Percentiles rank a stretch among this genome's conserved stretches.
Evolutionary conservation across 179 eudicot genomes (phyloP).

Genomic region (Patellifolia procumbens): DNA sequence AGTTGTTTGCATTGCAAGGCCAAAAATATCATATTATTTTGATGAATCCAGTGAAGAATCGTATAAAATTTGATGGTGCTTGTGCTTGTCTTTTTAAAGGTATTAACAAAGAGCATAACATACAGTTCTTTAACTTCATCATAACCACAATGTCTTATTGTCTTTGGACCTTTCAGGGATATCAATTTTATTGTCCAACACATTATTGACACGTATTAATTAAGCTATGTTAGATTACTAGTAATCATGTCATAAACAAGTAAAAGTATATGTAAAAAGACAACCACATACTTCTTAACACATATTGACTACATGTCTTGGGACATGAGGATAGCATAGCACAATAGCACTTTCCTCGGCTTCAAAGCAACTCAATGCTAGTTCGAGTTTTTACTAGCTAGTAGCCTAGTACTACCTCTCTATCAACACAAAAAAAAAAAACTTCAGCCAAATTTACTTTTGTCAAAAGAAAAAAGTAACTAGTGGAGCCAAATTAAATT

Average conservation of each 20-base stretch:
- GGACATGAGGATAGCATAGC: neutral
- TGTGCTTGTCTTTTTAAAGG: neutral
- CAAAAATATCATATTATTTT: neutral
- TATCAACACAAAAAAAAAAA: too few species aligned
- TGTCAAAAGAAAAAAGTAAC: too few species aligned
- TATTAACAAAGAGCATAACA: neutral
- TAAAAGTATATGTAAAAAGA: neutral
- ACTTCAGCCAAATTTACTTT: too few species aligned
- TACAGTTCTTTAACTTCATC: neutral
- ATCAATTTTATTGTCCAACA: neutral
- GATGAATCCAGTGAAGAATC: neutral
- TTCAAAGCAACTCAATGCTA: too few species aligned
- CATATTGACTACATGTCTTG: neutral
- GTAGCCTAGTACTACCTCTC: too few species aligned
- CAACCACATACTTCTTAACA: neutral
- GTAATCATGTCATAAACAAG: neutral
- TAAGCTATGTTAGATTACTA: neutral
- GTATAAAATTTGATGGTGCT: neutral
- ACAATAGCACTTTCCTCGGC: too few species aligned
- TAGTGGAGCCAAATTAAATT: too few species aligned
- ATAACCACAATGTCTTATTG: neutral
- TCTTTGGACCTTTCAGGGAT: neutral
- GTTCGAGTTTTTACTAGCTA: too few species aligned
- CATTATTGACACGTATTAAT: neutral
- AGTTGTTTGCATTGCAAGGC: neutral